A percentile compares a stretch with the other conserved stretches of the same genome.
Evolutionary conservation across 192 early-diverging fungal genomes (phyloP).

Genomic region (Coemansia guatemalensis): DNA sequence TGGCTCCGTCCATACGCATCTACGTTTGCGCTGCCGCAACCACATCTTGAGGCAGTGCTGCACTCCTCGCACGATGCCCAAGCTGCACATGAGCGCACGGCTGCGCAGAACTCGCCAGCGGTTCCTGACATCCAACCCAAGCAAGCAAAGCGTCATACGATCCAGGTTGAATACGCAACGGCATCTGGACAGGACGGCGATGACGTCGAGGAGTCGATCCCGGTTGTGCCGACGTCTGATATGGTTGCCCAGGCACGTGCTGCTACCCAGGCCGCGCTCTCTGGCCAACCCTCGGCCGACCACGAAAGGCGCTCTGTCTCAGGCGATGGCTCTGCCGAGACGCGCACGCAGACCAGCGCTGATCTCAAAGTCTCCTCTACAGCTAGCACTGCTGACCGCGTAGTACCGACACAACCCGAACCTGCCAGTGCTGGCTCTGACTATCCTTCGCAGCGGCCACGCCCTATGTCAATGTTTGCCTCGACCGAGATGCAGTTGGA

Average conservation of each 20-base stretch:
- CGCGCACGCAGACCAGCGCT: conserved; percentile 26
- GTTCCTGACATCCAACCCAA: conserved; percentile 40
- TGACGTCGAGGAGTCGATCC: conserved; percentile 17
- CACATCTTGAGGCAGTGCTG: background rate
- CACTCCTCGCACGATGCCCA: conserved; percentile 14
- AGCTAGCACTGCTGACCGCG: conserved; percentile 3
- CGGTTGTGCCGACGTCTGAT: conserved; percentile 28
- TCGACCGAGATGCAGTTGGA: conserved; percentile 52
- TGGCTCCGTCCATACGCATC: conserved; percentile 58
- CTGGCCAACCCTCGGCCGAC: conserved; percentile 18
- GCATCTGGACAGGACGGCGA: conserved; percentile 7
- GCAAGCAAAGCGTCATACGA: conserved; percentile 59
- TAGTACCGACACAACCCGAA: conserved; percentile 17
- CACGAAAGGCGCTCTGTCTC: conserved; percentile 10
- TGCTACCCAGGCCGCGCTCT: conserved; percentile 45
- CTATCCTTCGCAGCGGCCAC: conserved; percentile 31
- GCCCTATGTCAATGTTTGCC: conserved; percentile 54
- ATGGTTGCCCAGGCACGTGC: conserved; percentile 46
- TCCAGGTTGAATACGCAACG: conserved; percentile 58
- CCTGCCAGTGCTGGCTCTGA: conserved; percentile 1
- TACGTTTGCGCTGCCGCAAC: conserved; percentile 51
- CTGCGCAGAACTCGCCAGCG: conserved; percentile 34
- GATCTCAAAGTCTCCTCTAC: conserved; percentile 18
- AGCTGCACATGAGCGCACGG: conserved; percentile 16
- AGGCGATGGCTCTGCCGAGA: conserved; percentile 26